phyloP scores from a whole-genome alignment of 495 filamentous ascomycete species.

The Parmelia sp. region DNA sequence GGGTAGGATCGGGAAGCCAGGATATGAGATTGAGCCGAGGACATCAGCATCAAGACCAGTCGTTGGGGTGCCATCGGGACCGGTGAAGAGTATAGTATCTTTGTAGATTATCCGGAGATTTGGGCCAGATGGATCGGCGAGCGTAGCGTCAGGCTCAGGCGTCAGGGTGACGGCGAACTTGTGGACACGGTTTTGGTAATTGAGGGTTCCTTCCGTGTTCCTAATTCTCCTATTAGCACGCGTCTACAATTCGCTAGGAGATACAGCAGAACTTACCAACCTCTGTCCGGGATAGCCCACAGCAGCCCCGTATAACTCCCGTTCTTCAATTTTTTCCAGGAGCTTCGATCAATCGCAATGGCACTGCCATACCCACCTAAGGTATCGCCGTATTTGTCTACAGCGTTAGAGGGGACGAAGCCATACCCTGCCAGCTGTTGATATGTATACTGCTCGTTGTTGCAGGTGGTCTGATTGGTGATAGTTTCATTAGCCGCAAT shows the following conservation, averaged over 20 bases:
- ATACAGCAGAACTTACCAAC: constrained; percentile 46
- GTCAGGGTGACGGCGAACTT: constrained; percentile 58
- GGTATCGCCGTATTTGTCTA: constrained; percentile 70
- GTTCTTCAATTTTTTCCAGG: constrained; percentile 54
- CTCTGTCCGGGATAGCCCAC: constrained; percentile 64
- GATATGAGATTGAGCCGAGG: constrained; percentile 45
- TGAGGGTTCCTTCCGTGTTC: constrained; percentile 70
- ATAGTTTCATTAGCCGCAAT: constrained; percentile 9
- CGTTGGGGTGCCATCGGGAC: constrained; percentile 59
- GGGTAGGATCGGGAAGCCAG: constrained; percentile 60
- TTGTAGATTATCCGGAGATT: constrained; percentile 62
- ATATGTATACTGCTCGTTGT: constrained; percentile 59
- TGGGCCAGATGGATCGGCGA: constrained; percentile 49
- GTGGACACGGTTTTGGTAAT: constrained; percentile 69
- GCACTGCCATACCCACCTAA: constrained; percentile 63
- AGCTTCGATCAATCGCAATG: constrained; percentile 53
- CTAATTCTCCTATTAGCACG: constrained; percentile 22
- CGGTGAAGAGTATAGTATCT: constrained; percentile 61
- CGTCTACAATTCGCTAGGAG: background rate
- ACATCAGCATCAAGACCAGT: constrained; percentile 66
- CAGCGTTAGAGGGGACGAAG: constrained; percentile 49
- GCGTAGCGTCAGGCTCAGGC: constrained; percentile 45
- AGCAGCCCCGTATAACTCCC: constrained; percentile 57
- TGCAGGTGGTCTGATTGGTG: constrained; percentile 55
- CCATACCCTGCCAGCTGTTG: constrained; percentile 67